These are phyloP conservation scores for Alnus glutinosa DNA, from an alignment of 306 rosid genomes.

Conservation along the genomic window DNA sequence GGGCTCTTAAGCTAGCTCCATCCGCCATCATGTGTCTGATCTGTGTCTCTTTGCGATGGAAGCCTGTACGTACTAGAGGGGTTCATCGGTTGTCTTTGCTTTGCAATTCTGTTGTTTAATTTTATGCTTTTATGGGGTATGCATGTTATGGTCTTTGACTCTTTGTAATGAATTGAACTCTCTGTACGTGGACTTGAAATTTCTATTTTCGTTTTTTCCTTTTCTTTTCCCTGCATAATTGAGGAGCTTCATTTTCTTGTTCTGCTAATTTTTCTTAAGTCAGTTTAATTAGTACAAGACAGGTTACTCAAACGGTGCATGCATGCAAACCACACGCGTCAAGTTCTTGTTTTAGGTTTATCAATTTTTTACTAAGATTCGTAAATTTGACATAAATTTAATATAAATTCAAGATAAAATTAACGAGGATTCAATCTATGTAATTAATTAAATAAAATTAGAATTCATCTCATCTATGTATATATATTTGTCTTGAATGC, in stretches of 20 bases:
- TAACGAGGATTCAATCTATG: no score
- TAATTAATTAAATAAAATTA: no score
- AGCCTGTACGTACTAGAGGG: neutral
- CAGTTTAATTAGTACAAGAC: neutral
- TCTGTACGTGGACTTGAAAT: neutral
- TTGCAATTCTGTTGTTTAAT: neutral
- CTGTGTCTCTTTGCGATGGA: neutral
- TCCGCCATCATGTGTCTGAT: neutral
- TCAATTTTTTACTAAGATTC: no score
- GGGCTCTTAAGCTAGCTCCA: constrained; percentile 28
- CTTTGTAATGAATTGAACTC: neutral
- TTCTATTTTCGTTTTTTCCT: neutral
- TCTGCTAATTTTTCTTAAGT: neutral
- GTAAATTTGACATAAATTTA: no score
- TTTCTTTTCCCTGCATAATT: neutral
- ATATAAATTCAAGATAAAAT: no score
- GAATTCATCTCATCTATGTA: no score
- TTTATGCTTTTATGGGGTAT: neutral
- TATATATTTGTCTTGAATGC: no score
- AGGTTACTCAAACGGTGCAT: no score
- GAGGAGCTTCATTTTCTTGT: neutral
- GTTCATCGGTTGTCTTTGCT: neutral
- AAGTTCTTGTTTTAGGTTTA: no score
- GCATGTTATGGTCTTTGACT: neutral
- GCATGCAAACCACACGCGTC: no score